Base-by-base conservation (phyloP, 768 basidiomycete genomes). In the Lentinula sp. region DNA sequence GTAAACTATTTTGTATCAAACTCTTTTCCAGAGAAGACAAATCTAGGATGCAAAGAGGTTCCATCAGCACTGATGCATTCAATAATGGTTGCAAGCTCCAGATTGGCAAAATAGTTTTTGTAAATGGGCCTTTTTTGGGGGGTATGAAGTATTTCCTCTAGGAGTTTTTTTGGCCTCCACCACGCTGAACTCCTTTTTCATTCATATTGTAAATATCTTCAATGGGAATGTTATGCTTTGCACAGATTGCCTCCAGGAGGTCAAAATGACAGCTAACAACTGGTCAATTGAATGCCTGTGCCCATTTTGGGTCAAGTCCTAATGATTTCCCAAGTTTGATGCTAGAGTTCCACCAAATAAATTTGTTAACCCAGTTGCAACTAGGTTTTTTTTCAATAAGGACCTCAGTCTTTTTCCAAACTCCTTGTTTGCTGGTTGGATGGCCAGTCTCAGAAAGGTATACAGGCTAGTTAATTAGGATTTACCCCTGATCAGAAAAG, bases 41-140 rank as follows among this genome's bases (percentile, higher is more conserved):
- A 73, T 0, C 71, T 68, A 18, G 57, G 57, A 7, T 73, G 48
- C 18, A 50, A 45, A 12, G 39, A 12, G 3, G 60, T 59, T 4
- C 76, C 76, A 61, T 69, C 73, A 6, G 76, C 75, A 46, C 69
- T 73, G 7, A 77, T 63, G 66, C 71, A 73, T 59, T 79, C 76
- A 53, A 81, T 68, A 23, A 81, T 64, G 0, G 76, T 80, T 9
- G 77, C 69, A 0, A 79, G 73, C 61, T 81, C 71, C 0, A 77
- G 69, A 42, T 77, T 74, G n/a, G 67, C 73, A 61, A 70, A 73
- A 8, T 61, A 39, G 3, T 68, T 60, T 7, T 67, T 52, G 60
- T 74, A 73, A 2, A 58, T 41, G 3, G 65, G 35, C 1, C 55
- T 48, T 1, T 59, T 23, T 0, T 64, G 23, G 1, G 55, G 37